Evolutionary conservation across 106 monocot species (phyloP).

Genomic region (Dendrobium officinale): DNA sequence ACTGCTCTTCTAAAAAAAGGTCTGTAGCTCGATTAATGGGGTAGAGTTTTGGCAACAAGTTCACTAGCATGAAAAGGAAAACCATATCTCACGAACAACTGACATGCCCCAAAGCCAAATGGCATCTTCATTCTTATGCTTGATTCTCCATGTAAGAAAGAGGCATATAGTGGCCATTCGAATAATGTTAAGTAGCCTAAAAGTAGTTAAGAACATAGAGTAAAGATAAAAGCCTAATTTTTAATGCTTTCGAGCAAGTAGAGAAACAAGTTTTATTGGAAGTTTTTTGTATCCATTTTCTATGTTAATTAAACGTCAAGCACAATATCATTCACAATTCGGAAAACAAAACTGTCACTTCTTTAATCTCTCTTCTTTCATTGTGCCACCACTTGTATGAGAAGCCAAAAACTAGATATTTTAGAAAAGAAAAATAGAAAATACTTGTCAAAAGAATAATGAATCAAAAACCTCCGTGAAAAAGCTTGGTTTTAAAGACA

Average conservation of each 20-base stretch:
- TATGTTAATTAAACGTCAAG: not conserved
- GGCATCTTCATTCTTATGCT: constrained; percentile 59
- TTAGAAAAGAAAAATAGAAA: no score
- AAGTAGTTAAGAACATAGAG: not conserved
- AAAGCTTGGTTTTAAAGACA: no score
- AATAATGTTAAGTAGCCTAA: constrained; percentile 53
- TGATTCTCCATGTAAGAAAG: constrained; percentile 59
- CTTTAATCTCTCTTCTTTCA: no score
- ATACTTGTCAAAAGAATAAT: no score
- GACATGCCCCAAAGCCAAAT: constrained; percentile 84
- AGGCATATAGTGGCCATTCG: constrained; percentile 41
- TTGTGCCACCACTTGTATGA: no score
- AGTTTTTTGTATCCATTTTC: no score
- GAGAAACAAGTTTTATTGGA: no score
- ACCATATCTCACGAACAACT: constrained; percentile 82
- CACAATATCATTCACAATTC: no score
- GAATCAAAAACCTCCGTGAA: constrained; percentile 2
- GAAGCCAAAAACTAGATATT: no score
- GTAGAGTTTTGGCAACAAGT: constrained; percentile 62
- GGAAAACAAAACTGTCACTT: no score
- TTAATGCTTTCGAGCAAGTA: no score
- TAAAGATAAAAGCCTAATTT: not conserved
- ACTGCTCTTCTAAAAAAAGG: constrained; percentile 70
- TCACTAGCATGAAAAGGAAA: constrained; percentile 83
- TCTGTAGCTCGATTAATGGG: constrained; percentile 64